phyloP scores from a whole-genome alignment of 73 alveolate genomes.

The Tetrahymena malaccensis region DNA sequence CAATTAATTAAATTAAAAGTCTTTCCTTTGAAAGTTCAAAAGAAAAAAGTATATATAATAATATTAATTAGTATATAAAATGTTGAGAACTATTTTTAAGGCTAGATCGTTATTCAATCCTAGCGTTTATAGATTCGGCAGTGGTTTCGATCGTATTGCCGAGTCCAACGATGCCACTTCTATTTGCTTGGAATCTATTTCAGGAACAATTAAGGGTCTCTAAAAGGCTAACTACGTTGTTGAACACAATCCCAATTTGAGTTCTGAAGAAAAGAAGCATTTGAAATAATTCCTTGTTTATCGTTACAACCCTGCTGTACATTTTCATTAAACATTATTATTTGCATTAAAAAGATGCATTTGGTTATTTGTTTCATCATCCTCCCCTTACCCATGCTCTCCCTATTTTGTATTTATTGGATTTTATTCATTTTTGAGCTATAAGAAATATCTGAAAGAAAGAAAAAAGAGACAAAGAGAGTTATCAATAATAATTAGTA shows the following conservation, averaged over 20 bases:
- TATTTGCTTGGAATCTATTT: not conserved
- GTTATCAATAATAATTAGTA: not conserved
- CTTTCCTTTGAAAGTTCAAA: not conserved
- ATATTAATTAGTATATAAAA: not conserved
- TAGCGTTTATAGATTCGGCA: not conserved
- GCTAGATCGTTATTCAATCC: not conserved
- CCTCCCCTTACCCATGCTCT: not conserved
- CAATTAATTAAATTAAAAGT: not conserved
- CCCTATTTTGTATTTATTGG: not conserved
- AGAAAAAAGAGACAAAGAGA: not conserved
- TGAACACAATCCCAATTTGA: slow-evolving; percentile 31
- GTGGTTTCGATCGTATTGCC: not conserved
- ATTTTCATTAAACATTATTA: not conserved
- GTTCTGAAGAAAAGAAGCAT: slow-evolving; percentile 26
- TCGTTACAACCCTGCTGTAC: slow-evolving; percentile 49
- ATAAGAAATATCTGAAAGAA: not conserved
- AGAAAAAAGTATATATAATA: not conserved
- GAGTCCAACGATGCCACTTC: not conserved
- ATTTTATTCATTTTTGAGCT: not conserved
- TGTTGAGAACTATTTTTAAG: not conserved
- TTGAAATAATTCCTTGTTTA: slow-evolving; percentile 37
- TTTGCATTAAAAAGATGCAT: not conserved
- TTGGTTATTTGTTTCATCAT: not conserved
- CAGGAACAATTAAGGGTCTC: slow-evolving; percentile 36
- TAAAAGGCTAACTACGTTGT: slow-evolving; percentile 39